Percentiles rank a stretch among this genome's conserved stretches.
Evolutionary conservation across 1,284 basidiomycete species (phyloP).

Genomic region (Austroboletus niveus): DNA sequence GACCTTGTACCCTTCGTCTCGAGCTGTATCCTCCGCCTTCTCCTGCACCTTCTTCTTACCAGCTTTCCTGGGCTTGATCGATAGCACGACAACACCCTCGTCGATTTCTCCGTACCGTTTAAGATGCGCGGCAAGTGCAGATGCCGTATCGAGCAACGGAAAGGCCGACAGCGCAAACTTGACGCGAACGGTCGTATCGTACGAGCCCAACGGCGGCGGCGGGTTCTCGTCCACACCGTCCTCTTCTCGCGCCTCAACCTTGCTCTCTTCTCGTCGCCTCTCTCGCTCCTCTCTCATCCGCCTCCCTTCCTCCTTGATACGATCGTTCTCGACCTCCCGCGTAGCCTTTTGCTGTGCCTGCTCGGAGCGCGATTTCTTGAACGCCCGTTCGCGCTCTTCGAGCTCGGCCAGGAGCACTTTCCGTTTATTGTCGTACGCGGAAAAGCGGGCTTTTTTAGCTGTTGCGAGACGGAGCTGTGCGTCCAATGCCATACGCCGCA

Average conservation of each 20-base stretch:
- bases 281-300: conserved; percentile 68
- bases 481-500: conserved; percentile 81
- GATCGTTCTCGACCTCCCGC: conserved; percentile 64
- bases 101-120: conserved; percentile 62
- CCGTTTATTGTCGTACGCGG: conserved; percentile 76
- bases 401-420: conserved; percentile 83
- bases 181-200: conserved; percentile 72
- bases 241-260: conserved; percentile 32
- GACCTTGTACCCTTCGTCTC: conserved; percentile 56
- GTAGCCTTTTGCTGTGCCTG: conserved; percentile 57
- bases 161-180: conserved; percentile 61
- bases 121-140: conserved; percentile 52
- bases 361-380: conserved; percentile 70
- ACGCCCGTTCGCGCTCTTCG: conserved; percentile 72
- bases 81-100: conserved; percentile 60
- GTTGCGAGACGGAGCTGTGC: conserved; percentile 73
- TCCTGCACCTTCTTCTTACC: conserved; percentile 20
- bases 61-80: conserved; percentile 48
- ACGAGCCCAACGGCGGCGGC: conserved; percentile 53
- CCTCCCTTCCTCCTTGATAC: conserved; percentile 77
- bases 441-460: conserved; percentile 70
- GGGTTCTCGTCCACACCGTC: conserved; percentile 46
- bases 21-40: conserved; percentile 6
- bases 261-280: conserved; percentile 47
- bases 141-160: conserved; percentile 52